Percentiles rank a stretch among this genome's conserved stretches.
These are phyloP conservation scores for Stropharia rugosoannulata DNA, from an alignment of 768 basidiomycete species.

Conservation along the genomic window DNA sequence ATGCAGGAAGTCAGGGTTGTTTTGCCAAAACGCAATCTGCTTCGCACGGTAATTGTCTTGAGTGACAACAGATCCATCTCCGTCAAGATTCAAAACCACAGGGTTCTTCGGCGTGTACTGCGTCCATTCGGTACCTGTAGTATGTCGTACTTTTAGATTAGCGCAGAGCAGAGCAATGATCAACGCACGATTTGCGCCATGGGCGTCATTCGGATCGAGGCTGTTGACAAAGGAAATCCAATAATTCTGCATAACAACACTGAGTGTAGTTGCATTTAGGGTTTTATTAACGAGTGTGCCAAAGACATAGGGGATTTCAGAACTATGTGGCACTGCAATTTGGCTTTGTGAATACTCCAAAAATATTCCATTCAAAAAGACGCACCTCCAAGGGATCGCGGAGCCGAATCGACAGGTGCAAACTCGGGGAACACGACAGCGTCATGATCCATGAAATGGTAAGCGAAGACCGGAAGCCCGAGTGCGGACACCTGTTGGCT, in stretches of 20 bases:
- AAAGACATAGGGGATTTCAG: slow-evolving; percentile 31
- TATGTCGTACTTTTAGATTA: not conserved
- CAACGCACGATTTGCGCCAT: slow-evolving; percentile 13
- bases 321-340: slow-evolving; percentile 13
- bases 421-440: slow-evolving; percentile 5
- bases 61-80: not conserved
- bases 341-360: not conserved
- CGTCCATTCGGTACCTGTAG: slow-evolving; percentile 8
- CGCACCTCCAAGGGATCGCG: slow-evolving; percentile 27
- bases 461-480: slow-evolving; percentile 34
- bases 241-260: slow-evolving; percentile 32
- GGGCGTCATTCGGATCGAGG: slow-evolving; percentile 34
- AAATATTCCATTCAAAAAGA: too few species aligned
- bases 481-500: slow-evolving; percentile 33
- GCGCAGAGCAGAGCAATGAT: not conserved
- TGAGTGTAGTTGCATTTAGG: slow-evolving; percentile 15
- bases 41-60: slow-evolving; percentile 8
- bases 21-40: slow-evolving; percentile 7
- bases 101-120: slow-evolving; percentile 6
- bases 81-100: slow-evolving; percentile 5
- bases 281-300: slow-evolving; percentile 19
- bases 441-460: slow-evolving; percentile 36
- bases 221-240: slow-evolving; percentile 37
- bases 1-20: slow-evolving; percentile 8
- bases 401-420: slow-evolving; percentile 13